phyloP scores from a whole-genome alignment of 495 filamentous ascomycete genomes.

The Aspergillus leporis region DNA sequence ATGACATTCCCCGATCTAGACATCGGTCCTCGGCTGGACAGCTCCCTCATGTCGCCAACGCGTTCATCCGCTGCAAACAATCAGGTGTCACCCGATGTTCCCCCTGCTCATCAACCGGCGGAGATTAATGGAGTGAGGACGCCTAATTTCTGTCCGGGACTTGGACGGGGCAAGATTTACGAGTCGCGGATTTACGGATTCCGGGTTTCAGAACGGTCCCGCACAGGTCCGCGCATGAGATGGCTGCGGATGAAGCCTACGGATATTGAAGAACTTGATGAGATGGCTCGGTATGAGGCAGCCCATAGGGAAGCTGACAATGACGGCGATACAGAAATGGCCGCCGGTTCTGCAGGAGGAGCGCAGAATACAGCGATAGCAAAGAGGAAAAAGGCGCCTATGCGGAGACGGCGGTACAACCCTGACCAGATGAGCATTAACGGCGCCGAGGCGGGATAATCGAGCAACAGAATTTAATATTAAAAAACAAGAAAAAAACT shows the following conservation, averaged over 20 bases:
- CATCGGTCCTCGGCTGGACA: conserved; percentile 48
- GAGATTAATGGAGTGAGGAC: conserved; percentile 83
- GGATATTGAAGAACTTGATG: conserved; percentile 80
- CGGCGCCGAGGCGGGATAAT: conserved; percentile 32
- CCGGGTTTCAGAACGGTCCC: conserved; percentile 81
- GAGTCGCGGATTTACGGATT: conserved; percentile 97
- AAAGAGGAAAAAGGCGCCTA: conserved; percentile 52
- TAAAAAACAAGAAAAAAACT: conserved; percentile 3
- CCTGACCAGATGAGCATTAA: conserved; percentile 42
- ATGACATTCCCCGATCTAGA: conserved; percentile 98
- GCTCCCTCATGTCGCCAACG: conserved; percentile 25
- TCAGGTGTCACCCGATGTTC: conserved; percentile 26
- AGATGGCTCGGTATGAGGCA: conserved; percentile 57
- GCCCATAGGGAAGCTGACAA: conserved; percentile 44
- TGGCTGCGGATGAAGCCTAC: conserved; percentile 86
- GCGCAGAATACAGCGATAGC: conserved; percentile 41
- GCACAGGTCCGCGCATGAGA: conserved; percentile 90
- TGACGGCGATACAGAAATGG: conserved; percentile 49
- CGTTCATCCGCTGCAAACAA: conserved; percentile 37
- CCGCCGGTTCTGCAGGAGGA: conserved; percentile 18
- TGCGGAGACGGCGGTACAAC: conserved; percentile 46
- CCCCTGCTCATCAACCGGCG: conserved; percentile 49
- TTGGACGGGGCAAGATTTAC: conserved; percentile 83
- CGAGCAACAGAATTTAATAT: conserved; percentile 3
- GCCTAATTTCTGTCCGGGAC: conserved; percentile 80